phyloP scores from a whole-genome alignment of 257 asterid species.

The Solanum medicagineum region DNA sequence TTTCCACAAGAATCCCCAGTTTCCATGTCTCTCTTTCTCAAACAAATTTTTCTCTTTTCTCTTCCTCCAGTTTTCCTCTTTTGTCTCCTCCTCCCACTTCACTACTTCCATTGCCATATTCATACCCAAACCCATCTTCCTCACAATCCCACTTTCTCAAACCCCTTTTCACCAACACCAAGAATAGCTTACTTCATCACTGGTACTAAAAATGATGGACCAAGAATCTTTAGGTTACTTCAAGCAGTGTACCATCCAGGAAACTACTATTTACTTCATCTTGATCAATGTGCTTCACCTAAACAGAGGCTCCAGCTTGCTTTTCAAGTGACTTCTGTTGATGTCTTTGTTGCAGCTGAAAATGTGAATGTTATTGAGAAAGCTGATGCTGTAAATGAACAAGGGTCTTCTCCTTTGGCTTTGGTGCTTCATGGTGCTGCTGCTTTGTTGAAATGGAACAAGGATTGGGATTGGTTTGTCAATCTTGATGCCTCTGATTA shows the following conservation, averaged over 20 bases:
- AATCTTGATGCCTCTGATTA: slow-evolving; percentile 33
- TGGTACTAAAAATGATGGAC: slow-evolving; percentile 19
- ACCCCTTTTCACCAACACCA: slow-evolving; percentile 15
- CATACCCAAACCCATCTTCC: not conserved
- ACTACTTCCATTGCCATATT: not conserved
- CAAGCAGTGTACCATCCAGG: slow-evolving; percentile 29
- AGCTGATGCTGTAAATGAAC: slow-evolving; percentile 12
- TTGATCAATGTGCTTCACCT: slow-evolving; percentile 15
- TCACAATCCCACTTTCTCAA: not conserved
- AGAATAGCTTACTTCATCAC: slow-evolving; percentile 25
- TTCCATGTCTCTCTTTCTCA: slow-evolving; percentile 8
- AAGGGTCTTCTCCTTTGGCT: slow-evolving; percentile 24
- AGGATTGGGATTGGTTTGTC: slow-evolving; percentile 34
- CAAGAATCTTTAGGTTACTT: slow-evolving; percentile 22
- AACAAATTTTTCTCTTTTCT: slow-evolving; percentile 14
- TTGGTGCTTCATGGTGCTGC: slow-evolving; percentile 31
- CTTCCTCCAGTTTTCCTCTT: slow-evolving; percentile 15
- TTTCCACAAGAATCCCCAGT: not conserved
- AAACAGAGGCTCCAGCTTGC: slow-evolving; percentile 16
- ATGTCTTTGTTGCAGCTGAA: slow-evolving; percentile 15
- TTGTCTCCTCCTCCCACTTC: slow-evolving; percentile 10
- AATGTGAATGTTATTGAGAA: slow-evolving; percentile 25
- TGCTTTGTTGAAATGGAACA: slow-evolving; percentile 20
- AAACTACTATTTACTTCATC: slow-evolving; percentile 29
- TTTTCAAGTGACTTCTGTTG: slow-evolving; percentile 16